These are phyloP conservation scores for Coffea canephora DNA, from an alignment of 257 asterid species.

Conservation along the genomic window DNA sequence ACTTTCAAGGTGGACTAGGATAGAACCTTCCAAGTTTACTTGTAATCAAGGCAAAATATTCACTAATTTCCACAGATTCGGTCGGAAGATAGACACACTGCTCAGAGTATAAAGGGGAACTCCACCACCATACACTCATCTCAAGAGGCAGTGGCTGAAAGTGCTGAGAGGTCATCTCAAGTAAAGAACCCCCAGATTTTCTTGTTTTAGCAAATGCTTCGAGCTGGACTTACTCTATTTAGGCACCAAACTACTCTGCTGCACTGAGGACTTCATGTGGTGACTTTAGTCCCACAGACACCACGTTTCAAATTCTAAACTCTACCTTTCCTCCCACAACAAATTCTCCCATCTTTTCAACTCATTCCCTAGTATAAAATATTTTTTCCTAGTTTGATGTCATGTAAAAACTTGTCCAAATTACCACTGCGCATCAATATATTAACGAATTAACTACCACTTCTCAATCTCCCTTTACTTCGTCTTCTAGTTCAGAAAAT, in stretches of 20 bases:
- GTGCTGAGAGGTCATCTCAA: conserved; percentile 25
- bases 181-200: conserved; percentile 5
- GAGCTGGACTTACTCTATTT: conserved; percentile 19
- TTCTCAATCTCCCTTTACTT: neutral
- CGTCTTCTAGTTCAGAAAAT: neutral
- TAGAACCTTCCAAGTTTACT: conserved; percentile 19
- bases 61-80: conserved; percentile 24
- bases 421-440: too few relatives aligned
- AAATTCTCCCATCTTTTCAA: neutral
- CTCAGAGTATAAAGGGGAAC: conserved; percentile 46
- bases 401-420: neutral
- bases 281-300: conserved; percentile 1
- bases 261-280: neutral
- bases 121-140: conserved; percentile 40
- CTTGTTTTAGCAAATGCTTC: conserved; percentile 18
- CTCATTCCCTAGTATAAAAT: neutral
- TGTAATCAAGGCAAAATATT: conserved; percentile 7
- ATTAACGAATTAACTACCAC: too few relatives aligned
- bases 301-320: neutral
- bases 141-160: conserved; percentile 5
- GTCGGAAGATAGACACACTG: conserved; percentile 17
- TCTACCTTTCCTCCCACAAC: neutral
- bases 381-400: too few relatives aligned
- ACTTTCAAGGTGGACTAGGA: conserved; percentile 8
- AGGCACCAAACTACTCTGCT: conserved; percentile 18